Evolutionary conservation across 306 rosid genomes (phyloP).

Genomic region (Acacia acuminata): DNA sequence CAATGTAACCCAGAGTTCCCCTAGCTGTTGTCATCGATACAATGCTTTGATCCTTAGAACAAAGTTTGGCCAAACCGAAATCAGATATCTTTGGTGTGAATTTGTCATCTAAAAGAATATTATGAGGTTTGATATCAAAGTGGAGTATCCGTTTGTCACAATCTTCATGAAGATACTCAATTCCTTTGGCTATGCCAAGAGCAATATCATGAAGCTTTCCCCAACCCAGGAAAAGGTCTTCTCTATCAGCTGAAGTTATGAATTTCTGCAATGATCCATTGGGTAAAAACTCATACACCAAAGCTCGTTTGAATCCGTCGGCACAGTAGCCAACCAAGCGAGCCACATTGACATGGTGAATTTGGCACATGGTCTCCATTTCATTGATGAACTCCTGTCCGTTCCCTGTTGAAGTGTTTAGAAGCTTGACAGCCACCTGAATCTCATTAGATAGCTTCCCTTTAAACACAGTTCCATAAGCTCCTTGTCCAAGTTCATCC

Average conservation of each 20-base stretch:
- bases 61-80: background rate
- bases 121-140: background rate
- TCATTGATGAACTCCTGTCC: conserved; percentile 48
- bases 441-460: conserved; percentile 34
- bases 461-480: conserved; percentile 31
- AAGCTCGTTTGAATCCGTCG: conserved; percentile 29
- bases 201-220: background rate
- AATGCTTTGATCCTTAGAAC: background rate
- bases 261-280: background rate
- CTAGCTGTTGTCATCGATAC: background rate
- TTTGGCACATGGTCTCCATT: conserved; percentile 38
- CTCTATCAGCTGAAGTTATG: background rate
- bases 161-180: background rate
- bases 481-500: conserved; percentile 38
- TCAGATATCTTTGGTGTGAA: background rate
- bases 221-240: background rate
- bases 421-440: conserved; percentile 34
- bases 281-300: background rate
- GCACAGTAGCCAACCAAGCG: conserved; percentile 42
- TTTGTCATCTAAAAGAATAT: background rate
- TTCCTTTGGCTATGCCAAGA: background rate
- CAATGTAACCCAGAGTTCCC: background rate
- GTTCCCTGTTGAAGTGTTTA: conserved; percentile 24
- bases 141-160: background rate
- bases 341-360: conserved; percentile 41